Percentiles rank a stretch among this genome's conserved stretches.
These are phyloP conservation scores for Coccomyxa sp. DNA, from an alignment of 139 green algal species.

Conservation along the genomic window DNA sequence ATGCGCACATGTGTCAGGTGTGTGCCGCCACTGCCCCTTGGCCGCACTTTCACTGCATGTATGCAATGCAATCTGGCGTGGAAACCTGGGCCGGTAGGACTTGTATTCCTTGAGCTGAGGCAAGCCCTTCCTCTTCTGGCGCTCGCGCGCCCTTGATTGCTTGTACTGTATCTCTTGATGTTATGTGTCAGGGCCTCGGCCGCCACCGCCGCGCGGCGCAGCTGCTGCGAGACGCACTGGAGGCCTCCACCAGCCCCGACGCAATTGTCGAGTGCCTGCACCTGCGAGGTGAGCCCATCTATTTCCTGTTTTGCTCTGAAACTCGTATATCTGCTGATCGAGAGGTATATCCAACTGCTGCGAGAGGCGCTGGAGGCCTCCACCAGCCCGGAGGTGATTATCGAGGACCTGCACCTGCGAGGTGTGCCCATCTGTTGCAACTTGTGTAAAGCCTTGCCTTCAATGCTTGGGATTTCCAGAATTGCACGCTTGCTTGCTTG, in stretches of 20 bases:
- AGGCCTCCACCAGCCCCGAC: slow-evolving; percentile 5
- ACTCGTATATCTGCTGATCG: background rate
- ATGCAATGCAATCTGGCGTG: too few relatives aligned
- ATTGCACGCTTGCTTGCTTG: too few relatives aligned
- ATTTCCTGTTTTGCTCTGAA: too few relatives aligned
- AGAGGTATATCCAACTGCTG: slow-evolving; percentile 25
- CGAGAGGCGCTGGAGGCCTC: slow-evolving; percentile 44
- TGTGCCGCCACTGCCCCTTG: slow-evolving; percentile 42
- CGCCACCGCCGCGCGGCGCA: slow-evolving; percentile 57
- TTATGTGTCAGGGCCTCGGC: slow-evolving; percentile 42
- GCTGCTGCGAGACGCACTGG: slow-evolving; percentile 56
- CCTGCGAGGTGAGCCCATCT: slow-evolving; percentile 39
- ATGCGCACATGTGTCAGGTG: slow-evolving; percentile 69
- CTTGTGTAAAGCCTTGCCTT: too few relatives aligned
- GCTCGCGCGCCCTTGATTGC: too few relatives aligned
- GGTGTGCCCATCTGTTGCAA: too few relatives aligned
- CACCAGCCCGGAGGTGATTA: slow-evolving; percentile 4
- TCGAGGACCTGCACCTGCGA: slow-evolving; percentile 69
- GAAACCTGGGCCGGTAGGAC: too few relatives aligned
- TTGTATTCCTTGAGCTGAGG: too few relatives aligned
- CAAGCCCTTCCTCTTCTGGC: too few relatives aligned
- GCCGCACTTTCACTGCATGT: too few relatives aligned
- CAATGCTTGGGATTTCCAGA: too few relatives aligned
- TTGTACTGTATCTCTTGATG: too few relatives aligned
- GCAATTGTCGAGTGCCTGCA: slow-evolving; percentile 60